Base-by-base conservation (phyloP, 2,329 filamentous ascomycete species). In the Clonostachys rosea region DNA sequence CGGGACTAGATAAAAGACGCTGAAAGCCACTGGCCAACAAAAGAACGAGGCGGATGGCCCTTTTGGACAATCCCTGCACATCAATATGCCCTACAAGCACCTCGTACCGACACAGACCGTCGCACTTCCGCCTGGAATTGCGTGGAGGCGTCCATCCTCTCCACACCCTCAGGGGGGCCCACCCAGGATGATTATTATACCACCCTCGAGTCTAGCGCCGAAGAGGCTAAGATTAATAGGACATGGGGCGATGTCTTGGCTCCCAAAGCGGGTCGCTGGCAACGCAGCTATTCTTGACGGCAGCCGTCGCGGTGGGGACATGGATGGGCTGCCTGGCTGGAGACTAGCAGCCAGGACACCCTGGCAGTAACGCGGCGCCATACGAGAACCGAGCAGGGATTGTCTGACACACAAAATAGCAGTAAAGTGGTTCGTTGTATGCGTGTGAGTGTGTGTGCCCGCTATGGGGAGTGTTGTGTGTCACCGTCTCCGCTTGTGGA, bases 361-460 rank as follows among this genome's bases (percentile, higher is more conserved):
- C 45, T 52, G 18, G 55, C 53, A 64, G 69, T 71, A 68, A 70
- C 65, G 69, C 67, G 65, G 67, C 62, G 69, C 66, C 73, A 74
- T 72, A 73, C 73, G 71, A 71, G 69, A 72, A 65, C 57, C 63
- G 62, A 66, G 68, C 66, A 69, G 66, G 67, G 69, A 62, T 34
- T 10, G 66, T 73, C 71, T 75, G 70, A 75, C 72, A 73, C 72
- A 73, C 64, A 16, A 46, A 46, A 41, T 61, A 30, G 49, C 68
- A 65, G 67, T 69, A 65, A 69, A 68, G 63, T 68, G 66, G 64
- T 55, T 56, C 61, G 55, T 55, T 56, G 56, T 30, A 30, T 30
- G 24, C 24, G 24, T 30, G 24, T 30, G 24, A 30, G 24, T 30
- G 24, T 30, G 24, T 30, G 24, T 30, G 24, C 24, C 24, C 24